Evolutionary conservation across 164 flowering plant genomes (phyloP).

Genomic region (Piper longum): DNA sequence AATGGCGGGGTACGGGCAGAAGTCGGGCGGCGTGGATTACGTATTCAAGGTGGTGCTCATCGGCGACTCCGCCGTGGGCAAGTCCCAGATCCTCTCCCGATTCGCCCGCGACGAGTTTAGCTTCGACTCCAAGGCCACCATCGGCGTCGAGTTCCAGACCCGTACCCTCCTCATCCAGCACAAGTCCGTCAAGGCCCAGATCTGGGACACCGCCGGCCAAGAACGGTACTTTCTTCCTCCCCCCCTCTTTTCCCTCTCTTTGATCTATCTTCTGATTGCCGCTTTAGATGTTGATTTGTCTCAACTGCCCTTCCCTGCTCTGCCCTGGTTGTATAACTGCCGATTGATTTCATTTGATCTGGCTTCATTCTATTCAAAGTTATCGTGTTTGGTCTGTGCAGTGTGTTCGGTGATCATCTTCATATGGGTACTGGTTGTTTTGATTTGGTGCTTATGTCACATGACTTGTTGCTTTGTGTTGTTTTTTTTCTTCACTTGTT

Average conservation of each 20-base stretch:
- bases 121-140: conserved; percentile 36
- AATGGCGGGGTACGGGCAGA: not conserved
- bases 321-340: too few relatives aligned
- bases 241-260: not conserved
- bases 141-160: not conserved
- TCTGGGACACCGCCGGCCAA: conserved; percentile 94
- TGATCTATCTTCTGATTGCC: too few relatives aligned
- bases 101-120: conserved; percentile 62
- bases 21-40: not conserved
- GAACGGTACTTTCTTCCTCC: conserved; percentile 27
- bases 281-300: too few relatives aligned
- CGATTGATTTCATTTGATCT: too few relatives aligned
- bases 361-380: too few relatives aligned
- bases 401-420: too few relatives aligned
- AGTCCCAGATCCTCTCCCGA: conserved; percentile 65
- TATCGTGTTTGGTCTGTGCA: too few relatives aligned
- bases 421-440: too few relatives aligned
- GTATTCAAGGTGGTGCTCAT: conserved; percentile 45
- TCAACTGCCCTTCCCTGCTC: too few relatives aligned
- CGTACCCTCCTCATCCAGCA: conserved; percentile 47
- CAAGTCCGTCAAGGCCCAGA: conserved; percentile 82
- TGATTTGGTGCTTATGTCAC: too few relatives aligned
- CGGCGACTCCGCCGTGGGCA: conserved; percentile 80
- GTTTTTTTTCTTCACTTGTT: too few relatives aligned
- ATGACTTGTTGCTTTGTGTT: too few relatives aligned